phyloP scores from a whole-genome alignment of 768 basidiomycete species.

The Termitomyces sp. region DNA sequence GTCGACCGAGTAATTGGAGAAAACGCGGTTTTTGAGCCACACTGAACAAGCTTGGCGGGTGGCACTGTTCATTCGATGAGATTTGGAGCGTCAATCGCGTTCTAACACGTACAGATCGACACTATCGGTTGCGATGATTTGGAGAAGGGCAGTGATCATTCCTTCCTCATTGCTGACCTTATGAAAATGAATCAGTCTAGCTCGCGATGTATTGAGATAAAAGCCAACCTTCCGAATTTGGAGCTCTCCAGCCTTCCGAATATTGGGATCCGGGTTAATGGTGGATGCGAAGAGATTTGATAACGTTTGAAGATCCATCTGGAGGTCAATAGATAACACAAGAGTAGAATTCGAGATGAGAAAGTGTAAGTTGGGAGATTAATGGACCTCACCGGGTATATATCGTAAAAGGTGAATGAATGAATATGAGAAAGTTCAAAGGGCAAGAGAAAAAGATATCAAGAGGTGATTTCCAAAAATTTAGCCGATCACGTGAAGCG shows the following conservation, averaged over 20 bases:
- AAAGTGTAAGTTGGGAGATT: background rate
- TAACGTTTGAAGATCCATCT: constrained; percentile 75
- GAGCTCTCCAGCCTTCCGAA: constrained; percentile 81
- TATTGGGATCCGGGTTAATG: constrained; percentile 81
- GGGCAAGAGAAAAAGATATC: constrained; percentile 4
- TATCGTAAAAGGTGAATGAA: constrained; percentile 10
- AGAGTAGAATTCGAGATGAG: background rate
- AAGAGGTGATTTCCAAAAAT: constrained; percentile 16
- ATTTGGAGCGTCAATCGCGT: constrained; percentile 30
- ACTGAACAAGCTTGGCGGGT: constrained; percentile 85
- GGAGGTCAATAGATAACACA: background rate
- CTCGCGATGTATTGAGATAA: constrained; percentile 7
- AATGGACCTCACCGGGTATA: constrained; percentile 19
- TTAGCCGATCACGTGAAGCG: constrained; percentile 20
- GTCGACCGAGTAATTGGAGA: constrained; percentile 60
- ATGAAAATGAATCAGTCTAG: constrained; percentile 5
- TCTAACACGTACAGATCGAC: constrained; percentile 67
- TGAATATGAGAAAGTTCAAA: constrained; percentile 5
- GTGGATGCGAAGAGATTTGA: constrained; percentile 80
- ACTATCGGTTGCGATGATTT: constrained; percentile 78
- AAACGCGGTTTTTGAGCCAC: constrained; percentile 89
- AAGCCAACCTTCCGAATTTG: constrained; percentile 76
- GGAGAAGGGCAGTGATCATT: constrained; percentile 77
- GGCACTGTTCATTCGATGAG: constrained; percentile 41
- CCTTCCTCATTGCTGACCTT: constrained; percentile 82